phyloP scores from a whole-genome alignment of 768 basidiomycete genomes.

The Tylopilus cervinicoccineus region DNA sequence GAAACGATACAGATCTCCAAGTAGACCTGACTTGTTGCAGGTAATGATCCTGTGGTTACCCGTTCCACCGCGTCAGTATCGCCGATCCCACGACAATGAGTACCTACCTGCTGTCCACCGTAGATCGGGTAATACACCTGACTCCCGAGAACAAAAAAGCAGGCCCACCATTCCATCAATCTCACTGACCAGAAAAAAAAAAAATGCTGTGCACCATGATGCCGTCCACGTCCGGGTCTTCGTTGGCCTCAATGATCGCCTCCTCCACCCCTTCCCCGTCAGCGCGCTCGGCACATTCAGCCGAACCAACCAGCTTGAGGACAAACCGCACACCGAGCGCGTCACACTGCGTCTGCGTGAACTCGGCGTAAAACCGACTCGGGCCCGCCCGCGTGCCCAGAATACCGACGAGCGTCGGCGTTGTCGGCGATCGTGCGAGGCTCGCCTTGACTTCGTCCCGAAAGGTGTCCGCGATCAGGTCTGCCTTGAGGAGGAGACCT shows the following conservation, averaged over 20 bases:
- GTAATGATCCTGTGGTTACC: conserved; percentile 75
- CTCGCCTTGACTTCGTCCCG: conserved; percentile 60
- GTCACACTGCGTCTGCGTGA: conserved; percentile 88
- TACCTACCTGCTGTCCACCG: conserved; percentile 74
- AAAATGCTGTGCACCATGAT: conserved; percentile 72
- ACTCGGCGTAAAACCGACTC: conserved; percentile 81
- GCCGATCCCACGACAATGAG: background rate
- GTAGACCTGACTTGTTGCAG: conserved; percentile 71
- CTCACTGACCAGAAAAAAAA: background rate
- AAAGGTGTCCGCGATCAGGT: conserved; percentile 68
- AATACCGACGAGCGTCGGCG: conserved; percentile 86
- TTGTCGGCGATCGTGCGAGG: conserved; percentile 34
- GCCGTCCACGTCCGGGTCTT: conserved; percentile 78
- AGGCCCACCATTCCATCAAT: background rate
- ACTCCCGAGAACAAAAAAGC: background rate
- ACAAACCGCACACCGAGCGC: conserved; percentile 86
- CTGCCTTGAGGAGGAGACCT: conserved; percentile 76
- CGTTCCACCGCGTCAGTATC: conserved; percentile 1
- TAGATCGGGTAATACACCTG: conserved; percentile 97
- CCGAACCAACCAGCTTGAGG: conserved; percentile 57
- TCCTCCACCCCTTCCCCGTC: conserved; percentile 93
- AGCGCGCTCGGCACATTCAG: conserved; percentile 38
- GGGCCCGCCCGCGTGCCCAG: conserved; percentile 80
- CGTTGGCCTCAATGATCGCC: conserved; percentile 93
- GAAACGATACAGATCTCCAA: background rate